Conservation (phyloP, 306 rosid genomes). For the Fragaria nilgerrensis region DNA sequence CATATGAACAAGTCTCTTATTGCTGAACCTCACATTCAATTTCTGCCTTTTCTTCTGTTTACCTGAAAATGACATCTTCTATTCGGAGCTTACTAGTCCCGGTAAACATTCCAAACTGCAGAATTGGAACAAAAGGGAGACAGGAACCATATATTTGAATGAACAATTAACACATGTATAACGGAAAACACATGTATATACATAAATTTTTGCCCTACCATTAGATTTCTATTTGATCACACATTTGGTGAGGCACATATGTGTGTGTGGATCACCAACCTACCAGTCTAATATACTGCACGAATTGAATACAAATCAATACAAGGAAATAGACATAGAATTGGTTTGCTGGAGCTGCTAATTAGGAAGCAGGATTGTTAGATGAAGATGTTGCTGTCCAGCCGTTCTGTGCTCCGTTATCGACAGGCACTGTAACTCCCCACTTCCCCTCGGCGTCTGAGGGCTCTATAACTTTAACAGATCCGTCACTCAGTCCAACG, state of each 20-base stretch:
- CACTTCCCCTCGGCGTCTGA: constrained; percentile 59
- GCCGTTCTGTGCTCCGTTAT: constrained; percentile 50
- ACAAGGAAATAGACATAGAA: not conserved
- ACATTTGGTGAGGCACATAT: constrained; percentile 10
- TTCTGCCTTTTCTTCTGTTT: not conserved
- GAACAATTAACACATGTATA: constrained; percentile 11
- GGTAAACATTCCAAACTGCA: not conserved
- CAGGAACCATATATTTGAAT: not conserved
- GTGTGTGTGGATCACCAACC: constrained; percentile 5
- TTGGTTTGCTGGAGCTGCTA: not conserved
- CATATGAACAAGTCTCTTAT: not conserved
- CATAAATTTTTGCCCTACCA: constrained; percentile 16
- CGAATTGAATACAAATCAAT: constrained; percentile 14
- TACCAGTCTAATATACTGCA: constrained; percentile 11
- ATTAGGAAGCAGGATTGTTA: constrained; percentile 18
- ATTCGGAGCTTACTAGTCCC: not conserved
- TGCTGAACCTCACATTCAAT: not conserved
- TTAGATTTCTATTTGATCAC: constrained; percentile 18
- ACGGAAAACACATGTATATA: constrained; percentile 8
- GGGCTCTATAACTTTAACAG: constrained; percentile 69
- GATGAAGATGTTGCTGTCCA: constrained; percentile 20
- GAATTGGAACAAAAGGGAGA: not conserved
- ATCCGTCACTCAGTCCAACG: constrained; percentile 60
- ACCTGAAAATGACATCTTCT: not conserved
- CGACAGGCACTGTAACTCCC: constrained; percentile 52